These are phyloP conservation scores for Leptosphaerulina australis DNA, from an alignment of 2,329 filamentous ascomycete species.

Conservation along the genomic window DNA sequence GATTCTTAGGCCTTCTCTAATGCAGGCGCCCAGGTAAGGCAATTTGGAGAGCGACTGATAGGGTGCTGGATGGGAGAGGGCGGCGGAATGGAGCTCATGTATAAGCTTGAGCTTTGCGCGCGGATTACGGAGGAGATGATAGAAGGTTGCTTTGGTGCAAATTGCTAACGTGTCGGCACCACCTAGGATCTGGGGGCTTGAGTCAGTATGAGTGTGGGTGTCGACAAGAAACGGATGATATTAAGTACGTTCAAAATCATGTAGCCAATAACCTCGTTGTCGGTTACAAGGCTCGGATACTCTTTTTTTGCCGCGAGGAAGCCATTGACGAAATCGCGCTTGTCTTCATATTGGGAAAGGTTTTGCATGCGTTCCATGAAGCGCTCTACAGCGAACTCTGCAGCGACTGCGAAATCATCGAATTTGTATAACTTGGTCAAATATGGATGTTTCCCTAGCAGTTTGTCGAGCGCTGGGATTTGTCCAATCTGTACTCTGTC, in stretches of 20 bases:
- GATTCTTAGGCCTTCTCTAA: constrained; percentile 55
- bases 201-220: not conserved
- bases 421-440: constrained; percentile 30
- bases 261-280: constrained; percentile 41
- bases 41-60: constrained; percentile 36
- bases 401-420: constrained; percentile 31
- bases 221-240: too few species aligned
- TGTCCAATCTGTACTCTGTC: constrained; percentile 30
- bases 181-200: constrained; percentile 37
- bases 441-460: constrained; percentile 32
- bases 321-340: constrained; percentile 32
- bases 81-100: constrained; percentile 30
- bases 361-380: constrained; percentile 32
- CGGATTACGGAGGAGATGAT: constrained; percentile 34
- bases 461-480: constrained; percentile 37
- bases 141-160: constrained; percentile 34
- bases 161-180: constrained; percentile 41
- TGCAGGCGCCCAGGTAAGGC: constrained; percentile 55
- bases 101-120: constrained; percentile 27
- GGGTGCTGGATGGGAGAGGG: constrained; percentile 24
- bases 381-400: constrained; percentile 26
- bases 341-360: constrained; percentile 22
- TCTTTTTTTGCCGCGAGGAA: constrained; percentile 29
- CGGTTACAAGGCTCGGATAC: constrained; percentile 29
- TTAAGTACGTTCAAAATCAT: constrained; percentile 43